A percentile compares a stretch with the other conserved stretches of the same genome.
Evolutionary conservation across 1,139 yeast species (phyloP).

Genomic region (Taiozyma sp.): DNA sequence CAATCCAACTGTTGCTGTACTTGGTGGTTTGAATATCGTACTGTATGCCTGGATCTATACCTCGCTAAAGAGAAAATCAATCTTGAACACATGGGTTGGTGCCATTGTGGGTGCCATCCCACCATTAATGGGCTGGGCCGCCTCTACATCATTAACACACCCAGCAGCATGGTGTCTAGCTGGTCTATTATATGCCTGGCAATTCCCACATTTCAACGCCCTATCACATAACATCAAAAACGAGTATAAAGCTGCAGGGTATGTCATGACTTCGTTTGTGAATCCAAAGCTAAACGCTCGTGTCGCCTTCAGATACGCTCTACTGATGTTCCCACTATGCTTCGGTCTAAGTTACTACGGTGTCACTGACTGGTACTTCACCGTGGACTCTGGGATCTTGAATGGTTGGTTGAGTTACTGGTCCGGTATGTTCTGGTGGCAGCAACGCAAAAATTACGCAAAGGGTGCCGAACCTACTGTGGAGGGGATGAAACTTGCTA

Average conservation of each 20-base stretch:
- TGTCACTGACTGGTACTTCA: slow-evolving; percentile 79
- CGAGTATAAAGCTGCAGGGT: slow-evolving; percentile 90
- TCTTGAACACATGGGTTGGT: slow-evolving; percentile 96
- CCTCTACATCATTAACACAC: slow-evolving; percentile 70
- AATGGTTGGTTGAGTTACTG: slow-evolving; percentile 83
- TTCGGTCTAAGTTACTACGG: slow-evolving; percentile 73
- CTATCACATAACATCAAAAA: slow-evolving; percentile 82
- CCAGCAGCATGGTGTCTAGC: slow-evolving; percentile 98
- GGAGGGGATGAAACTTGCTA: slow-evolving; percentile 54
- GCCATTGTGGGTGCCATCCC: slow-evolving; percentile 98
- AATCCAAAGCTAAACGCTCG: slow-evolving; percentile 91
- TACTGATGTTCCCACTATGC: slow-evolving; percentile 90
- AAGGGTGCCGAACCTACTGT: slow-evolving; percentile 37
- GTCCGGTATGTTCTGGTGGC: slow-evolving; percentile 81
- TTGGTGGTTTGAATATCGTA: slow-evolving; percentile 74
- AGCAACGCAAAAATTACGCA: slow-evolving; percentile 53
- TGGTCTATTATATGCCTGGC: slow-evolving; percentile 92
- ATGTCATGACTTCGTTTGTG: slow-evolving; percentile 93
- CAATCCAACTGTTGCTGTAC: slow-evolving; percentile 72
- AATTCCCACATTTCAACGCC: slow-evolving; percentile 95
- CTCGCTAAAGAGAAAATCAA: slow-evolving; percentile 77
- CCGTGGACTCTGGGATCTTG: slow-evolving; percentile 70
- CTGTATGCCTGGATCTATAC: slow-evolving; percentile 90
- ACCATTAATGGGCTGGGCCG: slow-evolving; percentile 99
- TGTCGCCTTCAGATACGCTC: slow-evolving; percentile 83